phyloP scores from a whole-genome alignment of 768 basidiomycete species.

The Trametes maxima region DNA sequence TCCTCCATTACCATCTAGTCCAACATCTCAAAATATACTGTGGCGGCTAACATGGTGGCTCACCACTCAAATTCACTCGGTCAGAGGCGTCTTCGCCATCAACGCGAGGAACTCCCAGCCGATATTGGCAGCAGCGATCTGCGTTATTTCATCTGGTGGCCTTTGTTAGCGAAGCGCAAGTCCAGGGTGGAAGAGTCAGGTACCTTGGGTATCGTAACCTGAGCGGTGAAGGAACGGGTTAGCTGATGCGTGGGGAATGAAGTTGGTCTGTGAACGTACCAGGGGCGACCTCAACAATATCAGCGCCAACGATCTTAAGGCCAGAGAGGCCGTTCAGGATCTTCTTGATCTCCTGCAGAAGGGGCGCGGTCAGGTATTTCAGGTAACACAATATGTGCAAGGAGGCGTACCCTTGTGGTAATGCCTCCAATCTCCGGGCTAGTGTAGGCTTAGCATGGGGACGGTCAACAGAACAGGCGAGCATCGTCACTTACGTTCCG shows the following conservation, averaged over 20 bases:
- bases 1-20: neutral
- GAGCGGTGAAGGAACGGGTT: neutral
- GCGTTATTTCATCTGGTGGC: slow-evolving; percentile 35
- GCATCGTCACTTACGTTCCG: slow-evolving; percentile 27
- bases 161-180: neutral
- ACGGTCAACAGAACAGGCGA: too few species aligned
- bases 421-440: slow-evolving; percentile 39
- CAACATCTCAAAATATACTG: neutral
- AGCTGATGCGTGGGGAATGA: neutral
- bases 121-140: slow-evolving; percentile 37
- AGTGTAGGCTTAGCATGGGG: neutral
- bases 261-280: slow-evolving; percentile 16
- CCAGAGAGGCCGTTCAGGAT: slow-evolving; percentile 38
- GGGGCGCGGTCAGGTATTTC: neutral
- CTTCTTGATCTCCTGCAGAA: slow-evolving; percentile 36
- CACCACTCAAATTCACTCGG: slow-evolving; percentile 3
- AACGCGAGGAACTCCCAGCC: slow-evolving; percentile 35
- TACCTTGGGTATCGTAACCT: slow-evolving; percentile 33
- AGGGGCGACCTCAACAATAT: slow-evolving; percentile 36
- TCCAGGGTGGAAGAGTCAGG: neutral
- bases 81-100: slow-evolving; percentile 37
- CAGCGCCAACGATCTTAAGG: slow-evolving; percentile 41
- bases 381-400: neutral
- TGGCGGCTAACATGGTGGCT: neutral
- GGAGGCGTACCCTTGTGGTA: slow-evolving; percentile 31